Percentiles rank a stretch among this genome's conserved stretches.
Evolutionary conservation across 2,329 filamentous ascomycete species (phyloP).

Genomic region (Colletotrichum agaves): DNA sequence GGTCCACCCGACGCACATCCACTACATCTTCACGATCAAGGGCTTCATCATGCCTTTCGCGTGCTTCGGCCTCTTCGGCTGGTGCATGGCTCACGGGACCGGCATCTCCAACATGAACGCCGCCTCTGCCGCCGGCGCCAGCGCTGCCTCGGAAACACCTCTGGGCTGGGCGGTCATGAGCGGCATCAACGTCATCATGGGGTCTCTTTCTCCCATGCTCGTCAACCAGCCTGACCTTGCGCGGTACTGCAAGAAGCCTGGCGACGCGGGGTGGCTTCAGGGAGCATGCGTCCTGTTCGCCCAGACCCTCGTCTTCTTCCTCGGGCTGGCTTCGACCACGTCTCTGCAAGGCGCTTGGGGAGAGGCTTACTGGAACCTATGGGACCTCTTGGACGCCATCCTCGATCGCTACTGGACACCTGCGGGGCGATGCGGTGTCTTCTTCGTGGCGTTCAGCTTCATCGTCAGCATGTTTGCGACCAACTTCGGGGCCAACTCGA

Average conservation of each 20-base stretch:
- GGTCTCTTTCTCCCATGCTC: conserved; percentile 47
- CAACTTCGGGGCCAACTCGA: conserved; percentile 45
- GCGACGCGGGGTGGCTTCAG: conserved; percentile 46
- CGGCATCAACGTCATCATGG: conserved; percentile 53
- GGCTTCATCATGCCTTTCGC: conserved; percentile 48
- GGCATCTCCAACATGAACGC: conserved; percentile 43
- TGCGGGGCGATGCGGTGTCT: conserved; percentile 46
- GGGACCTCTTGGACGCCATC: conserved; percentile 49
- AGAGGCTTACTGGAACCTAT: conserved; percentile 51
- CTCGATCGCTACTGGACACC: conserved; percentile 49
- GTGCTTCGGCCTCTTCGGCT: conserved; percentile 50
- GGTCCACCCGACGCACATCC: conserved; percentile 49
- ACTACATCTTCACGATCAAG: conserved; percentile 50
- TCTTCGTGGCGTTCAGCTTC: conserved; percentile 44
- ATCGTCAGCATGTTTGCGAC: conserved; percentile 41
- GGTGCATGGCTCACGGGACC: conserved; percentile 45
- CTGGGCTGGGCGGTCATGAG: conserved; percentile 51
- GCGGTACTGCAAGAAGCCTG: conserved; percentile 46
- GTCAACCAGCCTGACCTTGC: conserved; percentile 51
- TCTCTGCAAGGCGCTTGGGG: conserved; percentile 48
- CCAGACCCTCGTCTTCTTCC: conserved; percentile 44
- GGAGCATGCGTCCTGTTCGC: conserved; percentile 42
- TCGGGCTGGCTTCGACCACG: conserved; percentile 46
- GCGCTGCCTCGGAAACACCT: conserved; percentile 41
- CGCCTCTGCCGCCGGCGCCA: conserved; percentile 42